Base-by-base conservation (phyloP, 2,329 filamentous ascomycete genomes). In the Arthrocladium fulminans region DNA sequence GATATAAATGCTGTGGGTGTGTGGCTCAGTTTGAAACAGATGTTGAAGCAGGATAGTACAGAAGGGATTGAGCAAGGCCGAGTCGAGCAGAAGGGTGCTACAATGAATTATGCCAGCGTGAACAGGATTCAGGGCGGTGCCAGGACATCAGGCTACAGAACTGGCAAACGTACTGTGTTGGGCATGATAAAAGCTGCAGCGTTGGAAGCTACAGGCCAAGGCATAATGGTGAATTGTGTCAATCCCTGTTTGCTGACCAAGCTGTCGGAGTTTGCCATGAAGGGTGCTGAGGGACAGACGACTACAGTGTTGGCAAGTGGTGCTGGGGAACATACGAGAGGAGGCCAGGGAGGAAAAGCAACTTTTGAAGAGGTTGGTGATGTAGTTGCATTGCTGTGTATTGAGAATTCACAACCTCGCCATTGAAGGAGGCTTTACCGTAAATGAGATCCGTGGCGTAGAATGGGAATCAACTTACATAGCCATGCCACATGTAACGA, bases 1-100 rank as follows among this genome's bases (percentile, higher is more conserved):
- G 82, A 80, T 64, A 92, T 95, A 73, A 96, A 96, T 68, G 88
- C 95, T 66, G 94, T 95, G 78, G 89, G 89, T 34, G 88, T 96
- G 13, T 95, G 88, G 88, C 94, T 80, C 65, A 89, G 89, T 53
- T 84, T 81, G 76, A 96, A 95, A 75, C 86, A 95, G 43, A 54
- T 54, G 54, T 48, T 52, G 42, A 52, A 56, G 48, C 54, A 56
- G 42, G 52, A 56, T 10, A 40, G 45, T 10, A 43, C 54, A 10
- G 49, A 52, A 38, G 52, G 48, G 47, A 51, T 49, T 17, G 53
- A 55, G 38, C 37, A 47, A 35, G 48, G 51, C 29, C 46, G 53
- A 8, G 46, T 48, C 3, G 40, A 27, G 32, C 53, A 55, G 32
- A 45, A 50, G 27, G 54, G 54, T 3, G 50, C 47, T 1, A 81